Conservation (phyloP, 1,284 basidiomycete species). For the Caloboletus inedulis region DNA sequence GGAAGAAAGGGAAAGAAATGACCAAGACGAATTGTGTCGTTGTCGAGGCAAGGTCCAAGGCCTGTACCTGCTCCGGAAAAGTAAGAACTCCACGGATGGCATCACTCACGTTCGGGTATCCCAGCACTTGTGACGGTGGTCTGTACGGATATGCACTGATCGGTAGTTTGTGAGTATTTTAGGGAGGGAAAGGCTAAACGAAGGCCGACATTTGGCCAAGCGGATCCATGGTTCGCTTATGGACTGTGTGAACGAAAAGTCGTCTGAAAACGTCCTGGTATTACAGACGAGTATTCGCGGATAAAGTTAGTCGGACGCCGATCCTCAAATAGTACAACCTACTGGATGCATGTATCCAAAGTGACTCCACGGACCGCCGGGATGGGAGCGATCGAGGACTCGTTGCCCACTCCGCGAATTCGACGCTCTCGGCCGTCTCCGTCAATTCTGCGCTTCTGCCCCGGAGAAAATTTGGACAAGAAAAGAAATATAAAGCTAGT, state of each 20-base stretch:
- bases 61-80: background rate
- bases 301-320: background rate
- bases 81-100: background rate
- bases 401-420: constrained; percentile 25
- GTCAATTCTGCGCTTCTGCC: constrained; percentile 7
- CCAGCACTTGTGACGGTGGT: background rate
- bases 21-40: background rate
- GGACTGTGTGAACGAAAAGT: background rate
- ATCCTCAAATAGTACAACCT: background rate
- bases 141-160: background rate
- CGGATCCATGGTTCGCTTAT: background rate
- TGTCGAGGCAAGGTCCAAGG: background rate
- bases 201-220: background rate
- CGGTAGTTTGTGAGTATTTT: background rate
- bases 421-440: background rate
- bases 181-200: background rate
- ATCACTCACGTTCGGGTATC: background rate
- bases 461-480: constrained; percentile 1
- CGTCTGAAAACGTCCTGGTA: background rate
- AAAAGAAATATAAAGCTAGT: background rate
- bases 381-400: constrained; percentile 16
- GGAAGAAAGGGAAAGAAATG: background rate
- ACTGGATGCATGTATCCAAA: background rate
- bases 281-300: background rate
- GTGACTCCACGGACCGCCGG: constrained; percentile 2